These are phyloP conservation scores for Nemania bipapillata DNA, from an alignment of 2,329 filamentous ascomycete genomes.

Conservation along the genomic window DNA sequence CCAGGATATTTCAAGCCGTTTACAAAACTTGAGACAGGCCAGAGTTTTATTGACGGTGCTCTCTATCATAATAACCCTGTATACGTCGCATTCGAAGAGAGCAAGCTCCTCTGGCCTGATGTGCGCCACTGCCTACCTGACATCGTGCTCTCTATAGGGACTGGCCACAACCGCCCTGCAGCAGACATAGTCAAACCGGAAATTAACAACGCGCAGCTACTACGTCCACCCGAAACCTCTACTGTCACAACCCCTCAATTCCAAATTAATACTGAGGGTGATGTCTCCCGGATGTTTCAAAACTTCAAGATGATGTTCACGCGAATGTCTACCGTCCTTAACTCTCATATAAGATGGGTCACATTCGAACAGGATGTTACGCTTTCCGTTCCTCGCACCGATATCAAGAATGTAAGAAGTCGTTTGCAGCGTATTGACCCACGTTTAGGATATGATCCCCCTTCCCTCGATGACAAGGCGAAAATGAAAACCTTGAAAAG, in stretches of 20 bases:
- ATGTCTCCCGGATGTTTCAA: background rate
- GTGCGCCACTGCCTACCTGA: background rate
- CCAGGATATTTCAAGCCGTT: background rate
- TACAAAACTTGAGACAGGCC: background rate
- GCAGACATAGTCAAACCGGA: background rate
- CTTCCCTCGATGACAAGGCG: background rate
- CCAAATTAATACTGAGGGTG: background rate
- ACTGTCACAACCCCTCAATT: background rate
- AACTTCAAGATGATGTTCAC: background rate
- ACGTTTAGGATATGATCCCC: constrained; percentile 37
- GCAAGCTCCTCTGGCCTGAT: constrained; percentile 1
- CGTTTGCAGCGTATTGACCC: background rate
- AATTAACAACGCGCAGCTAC: background rate
- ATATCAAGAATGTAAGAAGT: background rate
- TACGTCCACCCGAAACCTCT: background rate
- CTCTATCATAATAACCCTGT: background rate
- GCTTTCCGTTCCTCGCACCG: background rate
- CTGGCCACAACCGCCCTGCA: background rate
- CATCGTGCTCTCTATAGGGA: background rate
- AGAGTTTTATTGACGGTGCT: background rate
- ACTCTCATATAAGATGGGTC: background rate
- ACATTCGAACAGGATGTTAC: background rate
- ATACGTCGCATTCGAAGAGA: background rate
- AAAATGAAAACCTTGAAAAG: background rate
- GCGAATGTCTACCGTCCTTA: background rate